Evolutionary conservation across 1,284 basidiomycete species (phyloP), one percentile per base, ranked within the genome.

Genomic region (Trichosporon sp.): DNA sequence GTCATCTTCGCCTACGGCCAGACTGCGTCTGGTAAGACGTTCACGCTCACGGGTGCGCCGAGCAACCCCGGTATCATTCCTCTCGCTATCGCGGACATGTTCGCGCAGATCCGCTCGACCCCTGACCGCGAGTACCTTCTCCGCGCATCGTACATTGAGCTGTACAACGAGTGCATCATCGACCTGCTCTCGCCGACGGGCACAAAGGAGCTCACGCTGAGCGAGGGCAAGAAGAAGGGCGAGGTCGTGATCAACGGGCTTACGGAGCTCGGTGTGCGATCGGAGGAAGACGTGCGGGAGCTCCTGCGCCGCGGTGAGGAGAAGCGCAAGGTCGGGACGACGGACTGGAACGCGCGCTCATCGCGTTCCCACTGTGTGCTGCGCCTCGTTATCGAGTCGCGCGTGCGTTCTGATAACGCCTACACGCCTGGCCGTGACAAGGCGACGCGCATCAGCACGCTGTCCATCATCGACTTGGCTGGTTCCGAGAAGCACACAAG

Each of bases 321-420:
- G 0, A 92, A 95, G 78, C 86, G 96, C 54, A 88, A 95, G 75
- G 96, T 95, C 2, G 96, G 95, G 0, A 92, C 90, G 75, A 99
- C 96, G 14, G 96, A 99, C 81, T 99, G 95, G 94, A 99, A 99
- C 81, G 93, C 95, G 78, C 86, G 95, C 59, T 94, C 92, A 84
- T 94, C 92, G 77, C 88, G 96, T 26, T 93, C 91, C 84, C 96
- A 98, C 83, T 94, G 92, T 73, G 92, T 98, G 0, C 96, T 98
- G 84, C 87, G 94, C 59, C 88, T 96, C 46, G 93, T 96, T 0
- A 78, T 84, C 74, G 73, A 74, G 68, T 75, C 75, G 6, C 65
- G 70, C 7, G 65, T 63, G 12, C 71, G 66, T 1, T 51, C 68
- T 11, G 71, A 73, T 31, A 72, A 71, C n/a, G 66, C 70, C 1